Percentiles rank a stretch among this genome's conserved stretches.
These are phyloP conservation scores for Backusella liffmaniae DNA, from an alignment of 192 early-diverging fungal species.

Conservation along the genomic window DNA sequence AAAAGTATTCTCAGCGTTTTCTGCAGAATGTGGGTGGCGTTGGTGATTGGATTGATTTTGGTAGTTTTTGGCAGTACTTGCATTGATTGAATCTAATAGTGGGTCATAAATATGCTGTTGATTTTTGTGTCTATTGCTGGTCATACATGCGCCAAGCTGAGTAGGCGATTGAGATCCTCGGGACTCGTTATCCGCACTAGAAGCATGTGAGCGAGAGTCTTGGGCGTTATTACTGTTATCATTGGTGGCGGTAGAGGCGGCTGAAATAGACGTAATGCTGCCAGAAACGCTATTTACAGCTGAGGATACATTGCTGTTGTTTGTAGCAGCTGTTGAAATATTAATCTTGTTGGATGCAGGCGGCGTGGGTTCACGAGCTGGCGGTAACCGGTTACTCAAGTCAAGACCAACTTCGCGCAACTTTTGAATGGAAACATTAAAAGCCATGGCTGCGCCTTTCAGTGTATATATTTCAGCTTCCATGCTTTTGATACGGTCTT, in stretches of 20 bases:
- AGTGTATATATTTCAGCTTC: conserved; percentile 52
- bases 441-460: conserved; percentile 51
- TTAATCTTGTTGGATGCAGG: background rate
- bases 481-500: conserved; percentile 48
- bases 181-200: background rate
- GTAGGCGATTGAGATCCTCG: background rate
- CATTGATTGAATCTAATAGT: background rate
- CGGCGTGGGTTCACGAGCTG: background rate
- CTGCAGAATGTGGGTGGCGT: background rate
- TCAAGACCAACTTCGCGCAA: conserved; percentile 18
- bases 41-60: background rate
- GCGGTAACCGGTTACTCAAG: background rate
- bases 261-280: background rate
- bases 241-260: background rate
- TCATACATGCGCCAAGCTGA: background rate
- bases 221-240: background rate
- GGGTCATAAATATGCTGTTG: background rate
- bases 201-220: background rate
- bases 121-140: background rate
- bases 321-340: background rate
- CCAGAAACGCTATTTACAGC: too few species aligned
- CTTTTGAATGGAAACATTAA: conserved; percentile 48
- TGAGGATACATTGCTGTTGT: background rate
- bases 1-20: background rate
- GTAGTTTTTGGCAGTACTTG: background rate